Evolutionary conservation across 2,329 filamentous ascomycete genomes (phyloP).

Genomic region (Neurospora sp.): DNA sequence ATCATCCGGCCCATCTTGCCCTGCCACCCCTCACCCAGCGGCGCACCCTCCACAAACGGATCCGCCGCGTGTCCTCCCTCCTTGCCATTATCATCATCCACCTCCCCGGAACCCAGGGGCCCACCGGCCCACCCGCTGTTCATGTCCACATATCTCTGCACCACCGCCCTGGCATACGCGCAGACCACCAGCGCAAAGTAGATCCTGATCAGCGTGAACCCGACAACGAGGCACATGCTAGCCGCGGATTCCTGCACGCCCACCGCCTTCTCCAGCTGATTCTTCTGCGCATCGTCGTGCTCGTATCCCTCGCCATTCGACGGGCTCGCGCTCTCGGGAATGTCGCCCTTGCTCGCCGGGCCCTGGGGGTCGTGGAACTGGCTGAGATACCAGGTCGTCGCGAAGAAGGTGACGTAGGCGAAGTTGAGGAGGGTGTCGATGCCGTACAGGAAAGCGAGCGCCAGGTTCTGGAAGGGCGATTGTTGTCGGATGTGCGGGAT

Average conservation of each 20-base stretch:
- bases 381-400: slow-evolving; percentile 69
- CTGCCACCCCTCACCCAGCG: slow-evolving; percentile 70
- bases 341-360: slow-evolving; percentile 3
- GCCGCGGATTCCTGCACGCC: slow-evolving; percentile 53
- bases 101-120: not conserved
- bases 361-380: slow-evolving; percentile 10
- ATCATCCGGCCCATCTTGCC: slow-evolving; percentile 72
- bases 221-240: slow-evolving; percentile 66
- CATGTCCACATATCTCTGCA: slow-evolving; percentile 58
- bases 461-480: slow-evolving; percentile 68
- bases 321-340: not conserved
- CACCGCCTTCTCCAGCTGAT: slow-evolving; percentile 13
- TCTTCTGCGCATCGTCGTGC: slow-evolving; percentile 11
- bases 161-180: slow-evolving; percentile 67
- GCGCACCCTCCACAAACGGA: slow-evolving; percentile 59
- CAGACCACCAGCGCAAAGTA: slow-evolving; percentile 83
- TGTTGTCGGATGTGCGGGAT: slow-evolving; percentile 73
- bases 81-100: not conserved
- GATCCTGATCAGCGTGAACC: slow-evolving; percentile 64
- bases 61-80: slow-evolving; percentile 33
- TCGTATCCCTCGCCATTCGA: slow-evolving; percentile 2
- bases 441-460: slow-evolving; percentile 76
- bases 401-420: slow-evolving; percentile 73
- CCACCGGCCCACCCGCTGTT: slow-evolving; percentile 28
- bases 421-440: slow-evolving; percentile 76